phyloP scores from a whole-genome alignment of 306 rosid genomes.

The Cicer chorassanicum region DNA sequence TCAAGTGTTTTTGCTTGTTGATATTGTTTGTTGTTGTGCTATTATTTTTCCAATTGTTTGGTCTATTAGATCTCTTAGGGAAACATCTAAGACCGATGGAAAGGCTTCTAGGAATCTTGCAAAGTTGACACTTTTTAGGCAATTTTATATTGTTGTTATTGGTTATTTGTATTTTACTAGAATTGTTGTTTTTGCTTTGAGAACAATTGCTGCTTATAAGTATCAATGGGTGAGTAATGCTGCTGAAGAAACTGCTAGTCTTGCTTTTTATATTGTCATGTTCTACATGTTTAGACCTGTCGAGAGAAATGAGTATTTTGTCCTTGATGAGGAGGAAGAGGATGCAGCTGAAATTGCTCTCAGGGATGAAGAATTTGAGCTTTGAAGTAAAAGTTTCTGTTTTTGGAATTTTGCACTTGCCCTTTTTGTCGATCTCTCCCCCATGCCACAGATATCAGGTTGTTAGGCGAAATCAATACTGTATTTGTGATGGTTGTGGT shows the following conservation, averaged over 20 bases:
- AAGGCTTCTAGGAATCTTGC: slow-evolving; percentile 86
- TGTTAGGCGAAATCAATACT: slow-evolving; percentile 21
- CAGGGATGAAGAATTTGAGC: slow-evolving; percentile 84
- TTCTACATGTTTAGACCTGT: slow-evolving; percentile 96
- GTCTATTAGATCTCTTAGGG: slow-evolving; percentile 85
- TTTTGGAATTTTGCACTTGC: not conserved
- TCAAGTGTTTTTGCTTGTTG: slow-evolving; percentile 87
- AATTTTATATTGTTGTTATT: slow-evolving; percentile 85
- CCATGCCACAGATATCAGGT: slow-evolving; percentile 40
- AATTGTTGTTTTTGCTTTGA: slow-evolving; percentile 84
- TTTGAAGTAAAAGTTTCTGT: slow-evolving; percentile 47
- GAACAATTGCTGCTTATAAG: slow-evolving; percentile 88
- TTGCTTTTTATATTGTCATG: slow-evolving; percentile 73
- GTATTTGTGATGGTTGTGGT: slow-evolving; percentile 53
- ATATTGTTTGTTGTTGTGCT: slow-evolving; percentile 89
- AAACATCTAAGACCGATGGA: slow-evolving; percentile 89
- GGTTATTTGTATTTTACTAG: slow-evolving; percentile 86
- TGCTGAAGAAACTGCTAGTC: slow-evolving; percentile 85
- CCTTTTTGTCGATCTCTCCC: slow-evolving; percentile 26
- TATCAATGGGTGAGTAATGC: slow-evolving; percentile 94
- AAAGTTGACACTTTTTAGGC: slow-evolving; percentile 85
- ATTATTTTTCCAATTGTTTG: slow-evolving; percentile 93
- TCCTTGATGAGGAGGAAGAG: slow-evolving; percentile 93
- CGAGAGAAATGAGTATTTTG: slow-evolving; percentile 83
- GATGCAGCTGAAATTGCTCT: slow-evolving; percentile 91